These are phyloP conservation scores for Diaporthe capsici DNA, from an alignment of 2,329 filamentous ascomycete genomes.

Conservation along the genomic window DNA sequence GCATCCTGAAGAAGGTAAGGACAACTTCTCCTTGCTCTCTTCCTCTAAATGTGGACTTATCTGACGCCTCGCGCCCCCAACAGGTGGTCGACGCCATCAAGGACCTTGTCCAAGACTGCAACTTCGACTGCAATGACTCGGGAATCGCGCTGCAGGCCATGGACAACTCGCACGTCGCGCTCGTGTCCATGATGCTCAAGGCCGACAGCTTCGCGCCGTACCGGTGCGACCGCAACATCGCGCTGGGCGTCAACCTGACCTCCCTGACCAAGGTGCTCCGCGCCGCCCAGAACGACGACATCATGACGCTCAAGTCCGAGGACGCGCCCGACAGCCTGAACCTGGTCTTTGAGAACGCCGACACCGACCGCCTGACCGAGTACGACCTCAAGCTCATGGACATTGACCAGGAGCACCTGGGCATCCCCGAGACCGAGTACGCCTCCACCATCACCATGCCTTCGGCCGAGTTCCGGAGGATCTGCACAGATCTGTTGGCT, in stretches of 20 bases:
- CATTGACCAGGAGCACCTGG: conserved; percentile 99
- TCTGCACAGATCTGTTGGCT: conserved; percentile 91
- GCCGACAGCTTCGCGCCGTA: conserved; percentile 94
- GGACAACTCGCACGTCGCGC: conserved; percentile 99
- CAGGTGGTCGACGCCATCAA: conserved; percentile 99
- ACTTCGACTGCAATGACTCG: conserved; percentile 99
- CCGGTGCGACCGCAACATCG: conserved; percentile 99
- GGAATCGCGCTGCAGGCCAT: conserved; percentile 98
- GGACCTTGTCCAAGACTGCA: conserved; percentile 99
- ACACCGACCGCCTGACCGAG: conserved; percentile 93
- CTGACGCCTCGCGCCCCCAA: conserved; percentile 42
- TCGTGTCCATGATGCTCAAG: conserved; percentile 99
- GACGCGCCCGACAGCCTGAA: conserved; percentile 97
- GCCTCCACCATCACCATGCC: conserved; percentile 93
- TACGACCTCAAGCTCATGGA: conserved; percentile 99
- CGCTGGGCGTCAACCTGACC: conserved; percentile 95
- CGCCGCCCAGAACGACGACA: conserved; percentile 93
- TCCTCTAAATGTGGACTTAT: conserved; percentile 25
- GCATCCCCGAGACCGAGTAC: conserved; percentile 99
- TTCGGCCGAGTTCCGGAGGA: conserved; percentile 89
- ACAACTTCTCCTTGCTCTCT: neutral
- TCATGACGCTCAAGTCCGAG: conserved; percentile 96
- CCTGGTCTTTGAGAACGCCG: conserved; percentile 91
- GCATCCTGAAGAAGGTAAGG: conserved; percentile 91
- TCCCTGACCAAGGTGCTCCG: conserved; percentile 98